Conservation (phyloP, 305 asterid genomes). For the Ajuga reptans region DNA sequence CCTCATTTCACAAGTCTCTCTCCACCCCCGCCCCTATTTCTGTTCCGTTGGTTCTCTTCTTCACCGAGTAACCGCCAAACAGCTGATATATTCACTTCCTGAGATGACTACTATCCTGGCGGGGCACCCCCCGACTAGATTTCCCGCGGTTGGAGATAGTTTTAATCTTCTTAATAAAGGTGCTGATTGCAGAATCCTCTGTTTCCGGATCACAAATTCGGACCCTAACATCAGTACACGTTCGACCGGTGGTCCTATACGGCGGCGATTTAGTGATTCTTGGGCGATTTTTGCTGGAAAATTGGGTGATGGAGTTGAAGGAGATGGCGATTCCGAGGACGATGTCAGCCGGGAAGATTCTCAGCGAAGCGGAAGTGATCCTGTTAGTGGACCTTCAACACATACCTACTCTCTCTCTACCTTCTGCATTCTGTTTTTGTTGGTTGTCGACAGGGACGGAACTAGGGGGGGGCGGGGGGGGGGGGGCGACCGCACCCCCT, state of each 20-base stretch:
- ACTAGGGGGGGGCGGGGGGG: too few species aligned
- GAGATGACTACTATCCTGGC: constrained; percentile 54
- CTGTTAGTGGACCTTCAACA: constrained; percentile 38
- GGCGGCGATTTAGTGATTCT: constrained; percentile 21
- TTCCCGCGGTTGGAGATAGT: constrained; percentile 31
- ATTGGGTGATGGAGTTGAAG: constrained; percentile 41
- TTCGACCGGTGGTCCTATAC: constrained; percentile 16
- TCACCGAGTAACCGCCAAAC: background rate
- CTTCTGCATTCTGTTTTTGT: background rate
- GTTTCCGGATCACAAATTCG: constrained; percentile 31
- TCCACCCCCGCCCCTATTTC: background rate
- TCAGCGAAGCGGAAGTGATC: constrained; percentile 30
- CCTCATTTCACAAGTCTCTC: constrained; percentile 25
- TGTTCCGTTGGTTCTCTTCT: background rate
- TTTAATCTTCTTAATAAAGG: constrained; percentile 26
- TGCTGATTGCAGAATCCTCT: constrained; percentile 31
- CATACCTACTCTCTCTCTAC: background rate
- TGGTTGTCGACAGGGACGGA: too few species aligned
- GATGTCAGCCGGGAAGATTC: constrained; percentile 26
- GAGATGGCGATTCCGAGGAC: constrained; percentile 45
- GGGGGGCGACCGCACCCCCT: too few species aligned
- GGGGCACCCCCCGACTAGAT: constrained; percentile 42
- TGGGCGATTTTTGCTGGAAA: constrained; percentile 43
- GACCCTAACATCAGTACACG: constrained; percentile 26
- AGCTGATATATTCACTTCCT: background rate